phyloP scores from a whole-genome alignment of 2,329 filamentous ascomycete species.

The Corinectria fuckeliana region DNA sequence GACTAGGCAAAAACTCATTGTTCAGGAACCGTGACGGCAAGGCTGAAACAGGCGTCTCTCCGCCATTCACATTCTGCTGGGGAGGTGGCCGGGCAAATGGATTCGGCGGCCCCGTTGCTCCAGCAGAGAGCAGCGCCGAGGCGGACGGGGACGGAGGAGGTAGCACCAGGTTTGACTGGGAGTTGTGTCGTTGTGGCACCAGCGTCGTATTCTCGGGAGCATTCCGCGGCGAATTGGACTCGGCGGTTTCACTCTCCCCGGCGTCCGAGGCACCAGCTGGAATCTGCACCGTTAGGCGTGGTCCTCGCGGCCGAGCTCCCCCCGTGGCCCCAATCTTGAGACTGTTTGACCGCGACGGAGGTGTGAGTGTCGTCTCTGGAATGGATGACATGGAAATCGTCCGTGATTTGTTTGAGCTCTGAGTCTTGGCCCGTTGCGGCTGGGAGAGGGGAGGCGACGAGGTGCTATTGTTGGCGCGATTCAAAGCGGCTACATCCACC shows the following conservation, averaged over 20 bases:
- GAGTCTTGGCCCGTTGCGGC: slow-evolving; percentile 57
- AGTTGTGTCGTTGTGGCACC: slow-evolving; percentile 57
- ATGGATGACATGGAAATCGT: slow-evolving; percentile 65
- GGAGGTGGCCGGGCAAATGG: slow-evolving; percentile 90
- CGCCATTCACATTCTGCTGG: slow-evolving; percentile 64
- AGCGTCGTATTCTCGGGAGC: slow-evolving; percentile 65
- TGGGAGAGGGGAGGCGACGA: slow-evolving; percentile 64
- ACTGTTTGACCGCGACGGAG: slow-evolving; percentile 81
- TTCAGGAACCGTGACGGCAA: slow-evolving; percentile 90
- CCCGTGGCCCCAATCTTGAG: slow-evolving; percentile 63
- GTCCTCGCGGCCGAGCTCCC: slow-evolving; percentile 75
- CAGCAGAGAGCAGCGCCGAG: slow-evolving; percentile 84
- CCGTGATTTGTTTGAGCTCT: slow-evolving; percentile 53
- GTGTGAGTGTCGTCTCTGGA: slow-evolving; percentile 69
- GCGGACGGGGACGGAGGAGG: slow-evolving; percentile 93
- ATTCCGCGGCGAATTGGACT: slow-evolving; percentile 70
- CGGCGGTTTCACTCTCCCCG: slow-evolving; percentile 71
- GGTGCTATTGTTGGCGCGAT: slow-evolving; percentile 54
- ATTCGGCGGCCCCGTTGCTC: slow-evolving; percentile 90
- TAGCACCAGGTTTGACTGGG: slow-evolving; percentile 75
- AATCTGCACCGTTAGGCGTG: slow-evolving; percentile 91
- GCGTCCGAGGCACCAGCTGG: slow-evolving; percentile 86
- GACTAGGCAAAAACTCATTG: slow-evolving; percentile 86
- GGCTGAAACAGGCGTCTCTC: slow-evolving; percentile 84
- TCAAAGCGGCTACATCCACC: slow-evolving; percentile 65